These are phyloP conservation scores for Ophiostoma pallidulum DNA, from an alignment of 2,329 filamentous ascomycete genomes.

Conservation along the genomic window DNA sequence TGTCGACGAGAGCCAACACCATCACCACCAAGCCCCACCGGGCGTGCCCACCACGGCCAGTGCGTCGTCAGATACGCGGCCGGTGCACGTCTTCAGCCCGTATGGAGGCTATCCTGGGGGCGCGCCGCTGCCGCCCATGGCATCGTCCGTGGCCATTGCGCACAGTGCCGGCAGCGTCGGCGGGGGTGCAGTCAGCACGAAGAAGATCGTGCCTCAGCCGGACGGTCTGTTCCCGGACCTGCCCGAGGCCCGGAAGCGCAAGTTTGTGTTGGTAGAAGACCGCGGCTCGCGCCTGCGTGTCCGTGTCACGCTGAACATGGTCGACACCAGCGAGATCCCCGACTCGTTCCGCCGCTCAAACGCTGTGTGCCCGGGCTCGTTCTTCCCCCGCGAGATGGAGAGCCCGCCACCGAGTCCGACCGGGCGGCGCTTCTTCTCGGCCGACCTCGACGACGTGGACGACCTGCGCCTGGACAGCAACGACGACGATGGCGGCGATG, in stretches of 20 bases:
- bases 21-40: constrained; percentile 4
- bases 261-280: constrained; percentile 94
- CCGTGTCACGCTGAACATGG: constrained; percentile 82
- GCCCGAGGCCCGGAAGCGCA: constrained; percentile 82
- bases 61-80: constrained; percentile 69
- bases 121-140: constrained; percentile 36
- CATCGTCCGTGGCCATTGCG: constrained; percentile 56
- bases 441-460: constrained; percentile 52
- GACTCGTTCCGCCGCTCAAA: constrained; percentile 88
- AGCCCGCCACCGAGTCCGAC: constrained; percentile 68
- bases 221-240: constrained; percentile 77
- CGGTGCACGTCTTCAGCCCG: constrained; percentile 62
- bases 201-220: constrained; percentile 47
- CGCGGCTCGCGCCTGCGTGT: constrained; percentile 76
- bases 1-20: constrained; percentile 13
- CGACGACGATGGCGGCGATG: constrained; percentile 46
- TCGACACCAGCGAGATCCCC: constrained; percentile 91
- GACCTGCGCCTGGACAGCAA: constrained; percentile 49
- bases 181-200: constrained; percentile 24
- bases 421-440: constrained; percentile 64
- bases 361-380: constrained; percentile 83
- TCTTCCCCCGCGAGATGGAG: constrained; percentile 90
- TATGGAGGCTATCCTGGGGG: constrained; percentile 57
- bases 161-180: constrained; percentile 36
- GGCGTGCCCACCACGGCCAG: too few relatives aligned